These are phyloP conservation scores for Coniochaeta ligniaria DNA, from an alignment of 2,329 filamentous ascomycete genomes.

Conservation along the genomic window DNA sequence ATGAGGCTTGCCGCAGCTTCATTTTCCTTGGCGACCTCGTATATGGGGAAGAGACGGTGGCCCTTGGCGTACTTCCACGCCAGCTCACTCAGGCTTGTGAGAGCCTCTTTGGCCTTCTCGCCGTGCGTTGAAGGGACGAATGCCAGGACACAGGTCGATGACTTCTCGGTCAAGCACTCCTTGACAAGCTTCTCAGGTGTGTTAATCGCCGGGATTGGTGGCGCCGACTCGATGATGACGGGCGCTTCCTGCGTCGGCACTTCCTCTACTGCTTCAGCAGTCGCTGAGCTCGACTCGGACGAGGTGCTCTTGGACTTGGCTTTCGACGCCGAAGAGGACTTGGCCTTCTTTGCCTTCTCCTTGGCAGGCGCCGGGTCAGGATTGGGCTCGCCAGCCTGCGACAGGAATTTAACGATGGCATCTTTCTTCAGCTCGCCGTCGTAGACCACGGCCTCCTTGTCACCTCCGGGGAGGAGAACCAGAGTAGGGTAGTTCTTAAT, in stretches of 20 bases:
- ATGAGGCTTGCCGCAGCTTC: conserved; percentile 47
- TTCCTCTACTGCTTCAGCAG: conserved; percentile 31
- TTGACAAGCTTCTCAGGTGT: conserved; percentile 57
- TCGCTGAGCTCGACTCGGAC: conserved; percentile 22
- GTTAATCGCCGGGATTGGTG: conserved; percentile 59
- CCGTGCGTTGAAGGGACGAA: conserved; percentile 52
- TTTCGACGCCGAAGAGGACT: conserved; percentile 20
- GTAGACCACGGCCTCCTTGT: conserved; percentile 64
- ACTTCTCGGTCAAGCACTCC: conserved; percentile 68
- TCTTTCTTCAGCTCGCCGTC: conserved; percentile 81
- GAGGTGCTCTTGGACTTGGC: conserved; percentile 7
- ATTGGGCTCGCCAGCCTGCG: conserved; percentile 71
- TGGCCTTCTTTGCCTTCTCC: conserved; percentile 40
- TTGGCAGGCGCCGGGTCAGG: conserved; percentile 58
- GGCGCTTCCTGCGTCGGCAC: conserved; percentile 30
- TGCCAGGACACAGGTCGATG: conserved; percentile 76
- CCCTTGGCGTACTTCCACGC: conserved; percentile 66
- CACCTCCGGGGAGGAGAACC: conserved; percentile 67
- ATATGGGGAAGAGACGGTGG: conserved; percentile 75
- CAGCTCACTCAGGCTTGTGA: conserved; percentile 63
- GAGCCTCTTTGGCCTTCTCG: conserved; percentile 45
- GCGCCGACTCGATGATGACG: conserved; percentile 44
- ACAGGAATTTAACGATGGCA: conserved; percentile 73
- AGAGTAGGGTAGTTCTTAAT: conserved; percentile 74
- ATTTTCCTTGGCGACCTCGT: conserved; percentile 60